These are phyloP conservation scores for Phaeosphaeria sp. DNA, from an alignment of 2,329 filamentous ascomycete genomes.

Conservation along the genomic window DNA sequence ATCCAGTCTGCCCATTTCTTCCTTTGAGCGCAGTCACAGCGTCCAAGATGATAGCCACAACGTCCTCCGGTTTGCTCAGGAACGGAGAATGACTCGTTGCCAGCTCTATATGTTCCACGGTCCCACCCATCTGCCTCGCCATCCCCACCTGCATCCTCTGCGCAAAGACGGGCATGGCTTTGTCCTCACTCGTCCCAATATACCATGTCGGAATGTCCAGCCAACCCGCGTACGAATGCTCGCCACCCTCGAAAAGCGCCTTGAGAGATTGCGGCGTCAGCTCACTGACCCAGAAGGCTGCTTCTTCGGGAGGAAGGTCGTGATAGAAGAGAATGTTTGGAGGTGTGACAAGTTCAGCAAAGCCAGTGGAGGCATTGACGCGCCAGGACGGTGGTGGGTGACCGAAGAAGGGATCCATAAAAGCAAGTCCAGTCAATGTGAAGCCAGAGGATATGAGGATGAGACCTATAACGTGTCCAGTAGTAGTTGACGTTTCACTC, in stretches of 20 bases:
- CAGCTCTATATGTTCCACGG: slow-evolving; percentile 51
- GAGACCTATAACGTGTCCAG: slow-evolving; percentile 16
- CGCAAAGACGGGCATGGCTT: slow-evolving; percentile 47
- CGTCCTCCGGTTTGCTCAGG: slow-evolving; percentile 54
- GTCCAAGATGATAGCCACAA: slow-evolving; percentile 47
- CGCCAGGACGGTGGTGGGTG: slow-evolving; percentile 18
- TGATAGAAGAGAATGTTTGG: slow-evolving; percentile 58
- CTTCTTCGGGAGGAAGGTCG: slow-evolving; percentile 56
- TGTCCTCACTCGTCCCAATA: slow-evolving; percentile 54
- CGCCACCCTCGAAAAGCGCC: slow-evolving; percentile 55
- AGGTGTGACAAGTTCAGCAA: slow-evolving; percentile 48
- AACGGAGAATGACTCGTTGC: slow-evolving; percentile 59
- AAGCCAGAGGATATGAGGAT: slow-evolving; percentile 24
- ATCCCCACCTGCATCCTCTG: slow-evolving; percentile 43
- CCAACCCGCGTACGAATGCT: slow-evolving; percentile 57
- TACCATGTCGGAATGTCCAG: slow-evolving; percentile 53
- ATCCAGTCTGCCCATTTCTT: neutral
- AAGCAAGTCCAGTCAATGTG: slow-evolving; percentile 18
- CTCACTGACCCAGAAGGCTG: slow-evolving; percentile 50
- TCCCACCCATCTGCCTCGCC: slow-evolving; percentile 48
- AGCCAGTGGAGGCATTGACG: slow-evolving; percentile 43
- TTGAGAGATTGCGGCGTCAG: slow-evolving; percentile 54
- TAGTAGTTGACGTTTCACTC: too few species aligned
- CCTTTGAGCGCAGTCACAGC: slow-evolving; percentile 43
- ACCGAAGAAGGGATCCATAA: slow-evolving; percentile 20